These are phyloP conservation scores for Tieghemiomyces parasiticus DNA, from an alignment of 192 early-diverging fungal genomes.

Conservation along the genomic window DNA sequence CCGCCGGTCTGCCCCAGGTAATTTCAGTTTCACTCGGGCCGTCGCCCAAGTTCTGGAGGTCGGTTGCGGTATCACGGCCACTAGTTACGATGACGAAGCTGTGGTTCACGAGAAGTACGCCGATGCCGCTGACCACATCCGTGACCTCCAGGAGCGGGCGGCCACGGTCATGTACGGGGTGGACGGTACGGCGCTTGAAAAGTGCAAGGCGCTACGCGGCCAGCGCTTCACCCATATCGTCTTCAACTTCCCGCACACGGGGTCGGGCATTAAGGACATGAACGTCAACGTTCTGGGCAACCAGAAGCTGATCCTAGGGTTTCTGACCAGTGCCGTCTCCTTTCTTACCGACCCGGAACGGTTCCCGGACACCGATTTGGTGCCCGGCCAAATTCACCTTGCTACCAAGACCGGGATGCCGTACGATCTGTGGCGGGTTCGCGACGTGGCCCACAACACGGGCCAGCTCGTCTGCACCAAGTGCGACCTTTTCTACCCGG, in stretches of 20 bases:
- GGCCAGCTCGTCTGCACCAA: constrained; percentile 36
- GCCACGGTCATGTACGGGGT: constrained; percentile 58
- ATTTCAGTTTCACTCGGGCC: constrained; percentile 79
- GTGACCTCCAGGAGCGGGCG: constrained; percentile 38
- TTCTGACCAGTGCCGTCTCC: constrained; percentile 38
- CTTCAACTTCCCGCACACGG: constrained; percentile 95
- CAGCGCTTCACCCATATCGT: constrained; percentile 65
- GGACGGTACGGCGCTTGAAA: constrained; percentile 57
- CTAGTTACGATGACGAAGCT: constrained; percentile 56
- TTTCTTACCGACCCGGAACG: constrained; percentile 29
- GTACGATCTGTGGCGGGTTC: constrained; percentile 80
- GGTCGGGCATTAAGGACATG: constrained; percentile 87
- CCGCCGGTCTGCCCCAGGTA: constrained; percentile 27
- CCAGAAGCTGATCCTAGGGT: constrained; percentile 47
- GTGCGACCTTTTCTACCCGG: constrained; percentile 45
- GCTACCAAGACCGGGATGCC: constrained; percentile 73
- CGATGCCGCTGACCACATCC: constrained; percentile 49
- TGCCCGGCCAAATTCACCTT: constrained; percentile 55
- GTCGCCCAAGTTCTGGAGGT: constrained; percentile 41
- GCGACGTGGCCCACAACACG: constrained; percentile 49
- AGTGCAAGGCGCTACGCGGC: constrained; percentile 34
- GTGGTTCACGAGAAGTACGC: constrained; percentile 60
- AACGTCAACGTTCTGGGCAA: constrained; percentile 68
- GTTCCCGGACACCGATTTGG: constrained; percentile 6
- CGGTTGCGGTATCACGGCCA: constrained; percentile 51